A percentile compares a stretch with the other conserved stretches of the same genome.
These are phyloP conservation scores for Vigna trinervia DNA, from an alignment of 306 rosid species.

Conservation along the genomic window DNA sequence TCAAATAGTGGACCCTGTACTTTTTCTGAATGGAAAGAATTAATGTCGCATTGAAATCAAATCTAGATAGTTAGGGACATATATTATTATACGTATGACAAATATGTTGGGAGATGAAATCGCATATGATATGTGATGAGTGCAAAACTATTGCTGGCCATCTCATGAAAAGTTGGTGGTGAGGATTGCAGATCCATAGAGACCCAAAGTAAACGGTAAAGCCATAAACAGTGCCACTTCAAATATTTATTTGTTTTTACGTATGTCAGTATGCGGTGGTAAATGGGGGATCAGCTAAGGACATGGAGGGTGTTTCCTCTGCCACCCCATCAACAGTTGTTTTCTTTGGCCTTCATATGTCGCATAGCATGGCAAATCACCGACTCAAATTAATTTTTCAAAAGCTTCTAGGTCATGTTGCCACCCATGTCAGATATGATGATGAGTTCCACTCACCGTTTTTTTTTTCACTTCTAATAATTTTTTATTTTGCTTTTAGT, in stretches of 20 bases:
- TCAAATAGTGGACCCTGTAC: slow-evolving; percentile 13
- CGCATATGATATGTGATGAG: not conserved
- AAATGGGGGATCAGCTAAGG: not conserved
- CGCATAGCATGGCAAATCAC: not conserved
- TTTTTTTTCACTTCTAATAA: no score
- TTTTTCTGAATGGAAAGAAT: not conserved
- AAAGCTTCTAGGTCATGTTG: not conserved
- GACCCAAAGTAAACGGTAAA: slow-evolving; percentile 34
- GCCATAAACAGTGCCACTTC: slow-evolving; percentile 17
- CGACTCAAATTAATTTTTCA: not conserved
- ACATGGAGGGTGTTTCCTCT: slow-evolving; percentile 36
- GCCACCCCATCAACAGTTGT: slow-evolving; percentile 12
- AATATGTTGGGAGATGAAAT: no score
- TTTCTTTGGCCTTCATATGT: slow-evolving; percentile 14
- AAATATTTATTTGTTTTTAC: slow-evolving; percentile 32
- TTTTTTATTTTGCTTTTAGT: no score
- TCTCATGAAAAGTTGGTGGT: not conserved
- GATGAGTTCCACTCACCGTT: no score
- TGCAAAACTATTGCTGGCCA: not conserved
- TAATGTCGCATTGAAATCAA: not conserved
- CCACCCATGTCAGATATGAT: not conserved
- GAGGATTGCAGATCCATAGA: not conserved
- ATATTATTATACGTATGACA: no score
- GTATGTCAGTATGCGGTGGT: slow-evolving; percentile 23
- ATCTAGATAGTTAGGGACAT: not conserved